These are phyloP conservation scores for Coccomyxa sp. DNA, from an alignment of 139 green algal species.

Conservation along the genomic window DNA sequence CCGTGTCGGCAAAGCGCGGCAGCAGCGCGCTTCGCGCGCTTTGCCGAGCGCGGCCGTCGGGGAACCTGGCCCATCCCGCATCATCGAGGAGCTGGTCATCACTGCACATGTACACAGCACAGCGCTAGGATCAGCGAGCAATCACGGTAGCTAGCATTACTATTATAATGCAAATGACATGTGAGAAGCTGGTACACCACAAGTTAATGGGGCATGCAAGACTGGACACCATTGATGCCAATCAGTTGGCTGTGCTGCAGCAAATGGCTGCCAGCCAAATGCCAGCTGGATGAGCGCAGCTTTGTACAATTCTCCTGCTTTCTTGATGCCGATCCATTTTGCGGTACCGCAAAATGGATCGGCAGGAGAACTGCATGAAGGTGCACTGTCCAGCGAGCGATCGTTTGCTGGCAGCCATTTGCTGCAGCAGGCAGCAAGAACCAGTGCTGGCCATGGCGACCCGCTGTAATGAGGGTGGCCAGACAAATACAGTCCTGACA, in stretches of 20 bases:
- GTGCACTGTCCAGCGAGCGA: too few species aligned
- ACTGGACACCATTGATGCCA: background rate
- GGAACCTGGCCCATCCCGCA: background rate
- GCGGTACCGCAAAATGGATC: too few species aligned
- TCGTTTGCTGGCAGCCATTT: too few species aligned
- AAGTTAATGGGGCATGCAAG: background rate
- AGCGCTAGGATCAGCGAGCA: background rate
- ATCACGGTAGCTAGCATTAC: background rate
- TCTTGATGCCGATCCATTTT: too few species aligned
- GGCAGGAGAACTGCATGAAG: too few species aligned
- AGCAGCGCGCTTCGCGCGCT: background rate
- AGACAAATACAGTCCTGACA: background rate
- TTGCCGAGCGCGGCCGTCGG: background rate
- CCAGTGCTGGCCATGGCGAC: too few species aligned
- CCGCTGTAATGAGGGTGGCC: too few species aligned
- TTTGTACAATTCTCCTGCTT: too few species aligned
- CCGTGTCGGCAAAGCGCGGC: background rate
- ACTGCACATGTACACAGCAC: background rate
- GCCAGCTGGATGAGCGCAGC: too few species aligned
- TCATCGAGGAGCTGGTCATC: conserved; percentile 34
- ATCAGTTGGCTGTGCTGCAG: too few species aligned
- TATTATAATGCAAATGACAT: background rate
- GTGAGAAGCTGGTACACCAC: background rate
- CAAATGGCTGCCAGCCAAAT: too few species aligned
- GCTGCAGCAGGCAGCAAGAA: too few species aligned